Base-by-base conservation (phyloP, 2,329 filamentous ascomycete genomes). In the Helminthosporium solani region DNA sequence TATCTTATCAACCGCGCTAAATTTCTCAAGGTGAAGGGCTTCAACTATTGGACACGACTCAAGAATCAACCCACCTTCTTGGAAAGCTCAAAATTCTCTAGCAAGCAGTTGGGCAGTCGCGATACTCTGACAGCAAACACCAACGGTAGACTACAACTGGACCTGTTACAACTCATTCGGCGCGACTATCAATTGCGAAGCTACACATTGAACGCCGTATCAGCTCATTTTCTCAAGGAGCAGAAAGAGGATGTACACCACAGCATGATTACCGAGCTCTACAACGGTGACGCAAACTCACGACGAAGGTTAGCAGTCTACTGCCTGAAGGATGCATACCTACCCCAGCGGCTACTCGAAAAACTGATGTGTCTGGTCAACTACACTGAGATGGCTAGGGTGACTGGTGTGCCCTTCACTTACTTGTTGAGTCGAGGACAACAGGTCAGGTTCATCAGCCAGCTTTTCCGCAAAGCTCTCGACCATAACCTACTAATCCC, bases 191-290 rank as follows among this genome's bases (percentile, higher is more conserved):
- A 99, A 15, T 77, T 99, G 27, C 82, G 94, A 76, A 97, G 92
- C 73, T 99, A 99, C 68, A 99, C 94, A 0, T 79, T 99, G 21
- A 99, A 99, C 70, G 96, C 94, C 1, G 94, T 99, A 5, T 95
- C 85, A 56, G 88, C 94, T 3, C 88, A 99, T 54, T 99, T 99
- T 63, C 71, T 99, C 19, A 90, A 90, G 37, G 94, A 99, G 68
- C 94, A 99, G 67, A 99, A 99, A 67, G 94, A 99, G 72, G 94
- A 99, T 71, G 94, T 99, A 2, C 94, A 99, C 65, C 86, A 99
- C 72, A 96, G 91, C 2, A 99, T 99, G 90, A 99, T 99, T 61
- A 99, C 95, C 0, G 95, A 97, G 64, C 75, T 99, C 2, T 96
- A 91, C 78, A 97, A 99, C 66, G 94, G 94, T 50, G 96, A 94